Conservation (phyloP, 2,329 filamentous ascomycete species). For the Fusarium hostae region DNA sequence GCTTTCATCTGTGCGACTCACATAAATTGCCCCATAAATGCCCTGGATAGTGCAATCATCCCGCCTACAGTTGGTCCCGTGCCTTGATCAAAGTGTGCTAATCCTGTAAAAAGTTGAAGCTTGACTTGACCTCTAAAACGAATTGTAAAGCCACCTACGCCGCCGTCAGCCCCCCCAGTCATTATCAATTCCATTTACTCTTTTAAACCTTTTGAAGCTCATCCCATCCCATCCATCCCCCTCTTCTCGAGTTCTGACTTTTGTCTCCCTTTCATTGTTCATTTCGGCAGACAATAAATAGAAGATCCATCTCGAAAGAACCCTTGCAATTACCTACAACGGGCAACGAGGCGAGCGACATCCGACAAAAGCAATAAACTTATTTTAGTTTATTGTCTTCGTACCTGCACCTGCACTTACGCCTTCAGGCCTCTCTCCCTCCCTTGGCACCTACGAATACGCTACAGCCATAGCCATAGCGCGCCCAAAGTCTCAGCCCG, state of each 20-base stretch:
- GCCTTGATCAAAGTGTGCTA: conserved; percentile 40
- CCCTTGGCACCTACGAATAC: conserved; percentile 25
- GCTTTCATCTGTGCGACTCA: conserved; percentile 28
- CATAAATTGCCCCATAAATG: conserved; percentile 33
- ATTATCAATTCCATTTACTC: conserved; percentile 16
- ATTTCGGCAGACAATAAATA: conserved; percentile 33
- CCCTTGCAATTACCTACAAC: conserved; percentile 18
- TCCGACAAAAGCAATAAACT: conserved; percentile 30
- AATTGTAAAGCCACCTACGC: conserved; percentile 35
- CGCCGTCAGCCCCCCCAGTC: conserved; percentile 27
- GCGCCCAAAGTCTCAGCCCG: conserved; percentile 32
- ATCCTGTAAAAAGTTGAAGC: conserved; percentile 29
- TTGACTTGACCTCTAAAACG: background rate
- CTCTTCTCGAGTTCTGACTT: conserved; percentile 14
- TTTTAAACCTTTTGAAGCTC: background rate
- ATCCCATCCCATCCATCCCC: background rate
- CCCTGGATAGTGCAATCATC: conserved; percentile 36
- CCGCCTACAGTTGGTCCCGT: conserved; percentile 36
- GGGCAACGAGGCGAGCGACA: conserved; percentile 24
- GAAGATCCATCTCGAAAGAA: conserved; percentile 13
- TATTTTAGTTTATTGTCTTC: conserved; percentile 1
- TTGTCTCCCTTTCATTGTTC: conserved; percentile 21
- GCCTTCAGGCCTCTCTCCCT: background rate
- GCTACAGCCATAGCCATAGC: conserved; percentile 25
- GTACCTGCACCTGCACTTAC: background rate